A percentile compares a stretch with the other conserved stretches of the same genome.
phyloP scores from a whole-genome alignment of 2,329 filamentous ascomycete genomes.

The Mariannaea elegans region DNA sequence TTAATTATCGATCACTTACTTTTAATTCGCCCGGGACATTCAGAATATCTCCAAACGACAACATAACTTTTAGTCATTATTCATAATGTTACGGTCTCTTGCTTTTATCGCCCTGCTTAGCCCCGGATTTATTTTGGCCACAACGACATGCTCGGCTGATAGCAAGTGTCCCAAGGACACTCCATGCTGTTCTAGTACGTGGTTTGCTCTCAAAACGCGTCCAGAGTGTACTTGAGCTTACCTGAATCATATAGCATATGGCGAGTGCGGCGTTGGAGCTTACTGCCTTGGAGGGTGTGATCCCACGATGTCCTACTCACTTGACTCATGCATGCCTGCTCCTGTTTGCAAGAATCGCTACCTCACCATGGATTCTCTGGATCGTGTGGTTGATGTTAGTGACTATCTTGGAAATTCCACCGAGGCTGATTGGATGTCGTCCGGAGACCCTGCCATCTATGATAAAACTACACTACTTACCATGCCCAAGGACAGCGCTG shows the following conservation, averaged over 20 bases:
- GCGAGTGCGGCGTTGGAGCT: constrained; percentile 90
- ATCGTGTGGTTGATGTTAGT: constrained; percentile 73
- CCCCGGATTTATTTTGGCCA: constrained; percentile 43
- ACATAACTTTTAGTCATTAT: constrained; percentile 21
- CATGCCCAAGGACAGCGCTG: constrained; percentile 85
- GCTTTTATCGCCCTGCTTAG: constrained; percentile 43
- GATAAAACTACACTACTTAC: constrained; percentile 81
- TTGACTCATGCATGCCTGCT: constrained; percentile 86
- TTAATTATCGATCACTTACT: neutral
- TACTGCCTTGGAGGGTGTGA: constrained; percentile 98
- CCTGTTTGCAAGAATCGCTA: constrained; percentile 81
- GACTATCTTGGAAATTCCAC: constrained; percentile 87
- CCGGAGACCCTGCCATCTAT: constrained; percentile 77
- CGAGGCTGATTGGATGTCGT: constrained; percentile 87
- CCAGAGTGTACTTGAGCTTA: neutral
- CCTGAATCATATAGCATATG: constrained; percentile 72
- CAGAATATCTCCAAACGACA: no score
- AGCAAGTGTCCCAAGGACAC: constrained; percentile 74
- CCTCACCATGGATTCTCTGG: constrained; percentile 77
- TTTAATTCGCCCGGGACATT: no score
- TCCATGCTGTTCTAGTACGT: constrained; percentile 83
- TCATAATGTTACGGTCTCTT: constrained; percentile 46
- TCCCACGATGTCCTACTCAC: constrained; percentile 80
- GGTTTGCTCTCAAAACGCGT: neutral
- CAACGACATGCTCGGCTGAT: constrained; percentile 39